phyloP scores from a whole-genome alignment of 164 flowering plant species.

The Macadamia integrifolia region DNA sequence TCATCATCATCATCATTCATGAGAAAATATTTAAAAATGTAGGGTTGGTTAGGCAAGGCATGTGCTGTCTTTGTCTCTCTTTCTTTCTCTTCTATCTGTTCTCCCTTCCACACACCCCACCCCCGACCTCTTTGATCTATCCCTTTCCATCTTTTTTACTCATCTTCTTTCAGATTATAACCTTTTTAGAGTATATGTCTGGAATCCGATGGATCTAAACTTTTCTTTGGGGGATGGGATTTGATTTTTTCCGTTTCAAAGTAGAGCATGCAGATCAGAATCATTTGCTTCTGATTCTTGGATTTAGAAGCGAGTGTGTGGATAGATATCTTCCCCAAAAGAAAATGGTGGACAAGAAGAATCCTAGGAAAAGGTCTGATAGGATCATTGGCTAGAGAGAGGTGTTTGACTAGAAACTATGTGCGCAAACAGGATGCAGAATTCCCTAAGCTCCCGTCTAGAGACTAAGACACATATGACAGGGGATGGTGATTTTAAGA shows the following conservation, averaged over 20 bases:
- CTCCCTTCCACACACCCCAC: background rate
- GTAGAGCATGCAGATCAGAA: constrained; percentile 6
- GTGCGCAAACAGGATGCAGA: too few species aligned
- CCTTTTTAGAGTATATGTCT: constrained; percentile 16
- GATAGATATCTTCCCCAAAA: constrained; percentile 7
- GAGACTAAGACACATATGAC: too few species aligned
- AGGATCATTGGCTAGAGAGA: too few species aligned
- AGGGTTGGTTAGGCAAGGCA: constrained; percentile 11
- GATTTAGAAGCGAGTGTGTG: constrained; percentile 1
- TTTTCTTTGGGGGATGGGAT: background rate
- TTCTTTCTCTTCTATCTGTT: background rate
- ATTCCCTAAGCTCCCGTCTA: too few species aligned
- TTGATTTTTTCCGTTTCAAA: constrained; percentile 1
- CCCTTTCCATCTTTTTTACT: too few species aligned
- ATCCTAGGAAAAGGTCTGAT: background rate
- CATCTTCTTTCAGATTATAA: constrained; percentile 4
- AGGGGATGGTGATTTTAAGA: too few species aligned
- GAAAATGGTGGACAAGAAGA: background rate
- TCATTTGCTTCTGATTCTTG: constrained; percentile 5
- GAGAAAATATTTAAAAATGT: constrained; percentile 14
- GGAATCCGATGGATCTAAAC: constrained; percentile 24
- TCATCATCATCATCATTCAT: constrained; percentile 14
- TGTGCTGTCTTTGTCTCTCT: background rate
- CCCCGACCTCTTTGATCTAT: too few species aligned
- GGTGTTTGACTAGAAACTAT: too few species aligned